Evolutionary conservation across 2,329 filamentous ascomycete species (phyloP), one percentile per base, ranked within the genome.

Genomic region (Pyricularia grisea): DNA sequence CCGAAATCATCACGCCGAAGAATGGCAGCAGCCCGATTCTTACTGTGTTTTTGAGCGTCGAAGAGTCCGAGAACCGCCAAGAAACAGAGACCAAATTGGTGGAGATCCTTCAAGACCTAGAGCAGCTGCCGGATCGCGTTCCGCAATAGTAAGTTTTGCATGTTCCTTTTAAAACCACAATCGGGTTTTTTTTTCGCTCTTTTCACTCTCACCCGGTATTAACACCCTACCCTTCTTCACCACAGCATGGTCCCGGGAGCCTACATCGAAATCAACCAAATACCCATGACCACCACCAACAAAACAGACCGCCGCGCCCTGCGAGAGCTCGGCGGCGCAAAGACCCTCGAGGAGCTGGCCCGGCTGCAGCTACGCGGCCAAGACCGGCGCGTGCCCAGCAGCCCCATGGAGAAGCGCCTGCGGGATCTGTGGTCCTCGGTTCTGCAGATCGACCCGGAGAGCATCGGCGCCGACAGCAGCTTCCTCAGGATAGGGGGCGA

Each of bases 401-500:
- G 81, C 0, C 71, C 72, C 28, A 81, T 79, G 71, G 82, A 85
- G 72, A 78, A 78, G 67, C 78, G 76, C 10, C 76, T 88, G 5
- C 80, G 80, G 12, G 74, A 76, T 5, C 76, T 85, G 14, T 88
- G 85, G 85, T 78, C 80, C 50, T 75, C 87, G 42, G 36, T 50
- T 3, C 36, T 50, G 36, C 75, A 73, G 0, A 74, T 84, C 1
- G 72, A 76, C 0, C 78, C 84, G 68, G 78, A 83, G 2, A 77
- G 82, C 1, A 85, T 88, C n/a, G 80, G 83, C 1, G 76, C 83
- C 1, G 82, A 87, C 14, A 83, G 88, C 72, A 86, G 84, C 76
- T 88, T 89, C 77, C 88, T 89, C 80, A 80, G 82, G 2, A 80
- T 88, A 0, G 86, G 87, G 0, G 87, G 87, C 27, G 86, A 88